Base-by-base conservation (phyloP, 1,284 basidiomycete genomes). In the Volvariella volvacea region DNA sequence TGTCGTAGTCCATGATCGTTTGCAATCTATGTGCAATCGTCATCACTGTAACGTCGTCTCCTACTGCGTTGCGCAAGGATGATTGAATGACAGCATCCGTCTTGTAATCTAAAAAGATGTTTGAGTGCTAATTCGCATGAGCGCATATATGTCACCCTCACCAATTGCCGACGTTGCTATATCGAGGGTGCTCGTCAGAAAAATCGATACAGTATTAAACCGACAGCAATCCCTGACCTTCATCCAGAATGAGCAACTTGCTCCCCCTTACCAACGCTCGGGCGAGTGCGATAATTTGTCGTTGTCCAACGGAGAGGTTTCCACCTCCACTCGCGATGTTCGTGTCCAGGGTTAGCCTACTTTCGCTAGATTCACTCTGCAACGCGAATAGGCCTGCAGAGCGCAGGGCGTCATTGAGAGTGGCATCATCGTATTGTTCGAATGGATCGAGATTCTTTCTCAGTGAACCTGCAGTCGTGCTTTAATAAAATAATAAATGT, bases 1-100 rank as follows among this genome's bases (percentile, higher is more conserved):
- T 71, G 58, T 93, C 88, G 55, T 88, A 92, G 57, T 91, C 84
- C 51, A 86, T 73, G 37, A 85, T 74, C 0, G 86, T 87, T 53
- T 80, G 83, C 17, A 86, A 58, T 4, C 83, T 69, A 56, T 89
- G 87, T 0, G 90, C 91, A 51, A 93, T 92, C 1, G 88, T 92
- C 49, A 95, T 76, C 17, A 93, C 56, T 0, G 79, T 83, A 3
- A 74, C 73, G 49, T 70, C 73, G 3, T 76, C 76, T 2, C 60
- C 64, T 21, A 83, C 64, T 51, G 74, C 69, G 32, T 63, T 65
- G 4, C 78, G 66, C 25, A 82, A 66, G 12, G 78, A 74, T 1
- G 59, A 61, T 59, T 83, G 78, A 42, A 81, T 74, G 43, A 72
- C 55, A 0, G 66, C 39, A 38, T 75, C 71, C 3, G 70, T 74